phyloP scores from a whole-genome alignment of 495 filamentous ascomycete genomes.

The Xylaria scruposa region DNA sequence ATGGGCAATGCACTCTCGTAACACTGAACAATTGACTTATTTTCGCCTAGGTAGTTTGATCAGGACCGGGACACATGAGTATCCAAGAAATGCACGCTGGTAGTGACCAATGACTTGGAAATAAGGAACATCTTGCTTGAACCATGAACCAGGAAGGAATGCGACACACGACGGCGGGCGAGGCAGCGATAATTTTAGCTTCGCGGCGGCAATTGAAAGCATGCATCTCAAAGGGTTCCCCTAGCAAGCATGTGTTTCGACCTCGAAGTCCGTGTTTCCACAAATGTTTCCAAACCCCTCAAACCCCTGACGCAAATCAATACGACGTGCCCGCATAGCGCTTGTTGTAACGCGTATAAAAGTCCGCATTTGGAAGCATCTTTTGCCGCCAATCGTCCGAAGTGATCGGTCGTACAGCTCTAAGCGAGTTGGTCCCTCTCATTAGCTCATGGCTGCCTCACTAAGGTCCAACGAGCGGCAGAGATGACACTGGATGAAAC shows the following conservation, averaged over 20 bases:
- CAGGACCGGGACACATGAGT: constrained; percentile 1
- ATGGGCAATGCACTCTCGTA: constrained; percentile 33
- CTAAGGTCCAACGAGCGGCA: constrained; percentile 19
- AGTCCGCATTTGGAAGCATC: constrained; percentile 15
- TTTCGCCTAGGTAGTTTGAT: background rate
- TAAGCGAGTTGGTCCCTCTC: constrained; percentile 35
- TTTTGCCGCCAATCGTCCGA: constrained; percentile 39
- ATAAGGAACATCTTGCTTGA: constrained; percentile 25
- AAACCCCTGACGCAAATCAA: constrained; percentile 25
- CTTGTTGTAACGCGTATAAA: constrained; percentile 37
- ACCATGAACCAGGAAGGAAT: constrained; percentile 34
- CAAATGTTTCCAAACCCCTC: constrained; percentile 32
- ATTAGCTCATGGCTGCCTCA: constrained; percentile 31
- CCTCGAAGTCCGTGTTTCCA: constrained; percentile 19
- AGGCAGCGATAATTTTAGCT: constrained; percentile 28
- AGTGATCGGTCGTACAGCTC: constrained; percentile 28
- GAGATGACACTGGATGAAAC: constrained; percentile 33
- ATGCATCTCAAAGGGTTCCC: constrained; percentile 1
- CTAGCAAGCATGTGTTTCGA: constrained; percentile 16
- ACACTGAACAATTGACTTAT: constrained; percentile 30
- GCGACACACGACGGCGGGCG: constrained; percentile 32
- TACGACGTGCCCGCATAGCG: constrained; percentile 38
- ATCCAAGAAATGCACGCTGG: background rate
- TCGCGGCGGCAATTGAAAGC: constrained; percentile 17
- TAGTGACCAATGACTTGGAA: constrained; percentile 1